A percentile compares a stretch with the other conserved stretches of the same genome.
phyloP scores from a whole-genome alignment of 2,329 filamentous ascomycete species.

The Aspergillus calidoustus region DNA sequence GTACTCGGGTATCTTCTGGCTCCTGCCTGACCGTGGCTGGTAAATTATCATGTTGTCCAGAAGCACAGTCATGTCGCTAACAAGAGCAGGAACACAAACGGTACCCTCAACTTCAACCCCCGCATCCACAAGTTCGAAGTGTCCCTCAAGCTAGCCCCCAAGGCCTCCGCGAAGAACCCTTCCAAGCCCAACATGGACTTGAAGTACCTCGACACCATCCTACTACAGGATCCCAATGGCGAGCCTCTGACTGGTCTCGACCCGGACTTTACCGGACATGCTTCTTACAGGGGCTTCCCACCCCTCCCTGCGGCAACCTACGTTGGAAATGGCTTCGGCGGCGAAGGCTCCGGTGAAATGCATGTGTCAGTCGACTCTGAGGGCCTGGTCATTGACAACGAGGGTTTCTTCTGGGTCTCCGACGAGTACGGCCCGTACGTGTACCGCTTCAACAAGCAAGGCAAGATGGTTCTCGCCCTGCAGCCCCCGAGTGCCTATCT shows the following conservation, averaged over 20 bases:
- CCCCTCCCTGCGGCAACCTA: constrained; percentile 67
- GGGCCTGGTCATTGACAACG: constrained; percentile 64
- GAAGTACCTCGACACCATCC: constrained; percentile 66
- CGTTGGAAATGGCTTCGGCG: constrained; percentile 70
- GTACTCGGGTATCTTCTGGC: constrained; percentile 67
- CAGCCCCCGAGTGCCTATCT: constrained; percentile 68
- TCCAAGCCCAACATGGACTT: constrained; percentile 65
- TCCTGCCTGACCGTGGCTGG: constrained; percentile 71
- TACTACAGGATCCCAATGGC: constrained; percentile 67
- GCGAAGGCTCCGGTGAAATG: constrained; percentile 61
- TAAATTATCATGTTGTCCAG: constrained; percentile 30
- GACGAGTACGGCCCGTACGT: constrained; percentile 75
- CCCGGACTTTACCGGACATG: constrained; percentile 57
- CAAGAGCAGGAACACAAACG: constrained; percentile 21
- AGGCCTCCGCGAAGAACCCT: constrained; percentile 58
- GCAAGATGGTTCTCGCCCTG: constrained; percentile 66
- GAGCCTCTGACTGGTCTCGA: constrained; percentile 68
- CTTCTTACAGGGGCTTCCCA: constrained; percentile 63
- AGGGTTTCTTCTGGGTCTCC: constrained; percentile 69
- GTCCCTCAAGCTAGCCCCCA: constrained; percentile 58
- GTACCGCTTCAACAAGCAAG: constrained; percentile 65
- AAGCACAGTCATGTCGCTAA: constrained; percentile 2
- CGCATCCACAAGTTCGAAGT: constrained; percentile 71
- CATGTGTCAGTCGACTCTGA: constrained; percentile 68
- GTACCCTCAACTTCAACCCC: constrained; percentile 56